Base-by-base conservation (phyloP, 192 early-diverging fungal genomes). In the Coemansia sp. region DNA sequence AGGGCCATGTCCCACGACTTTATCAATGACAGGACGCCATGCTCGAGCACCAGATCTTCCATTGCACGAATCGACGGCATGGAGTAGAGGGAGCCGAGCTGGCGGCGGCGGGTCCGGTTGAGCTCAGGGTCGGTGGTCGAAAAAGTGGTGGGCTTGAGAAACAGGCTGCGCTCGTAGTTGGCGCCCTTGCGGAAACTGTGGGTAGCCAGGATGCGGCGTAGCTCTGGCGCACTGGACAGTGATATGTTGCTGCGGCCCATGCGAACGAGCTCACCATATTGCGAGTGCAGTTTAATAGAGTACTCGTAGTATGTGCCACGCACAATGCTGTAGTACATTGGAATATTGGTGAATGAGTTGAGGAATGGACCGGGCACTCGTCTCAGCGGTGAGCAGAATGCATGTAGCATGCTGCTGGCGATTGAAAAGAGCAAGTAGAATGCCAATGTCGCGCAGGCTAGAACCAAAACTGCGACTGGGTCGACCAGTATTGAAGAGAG, bases 231-330 rank as follows among this genome's bases (percentile, higher is more conserved):
- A 40, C 58, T 62, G 48, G 60, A 34, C 1, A 82, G 48, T 2
- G 74, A 72, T 36, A 78, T 66, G 22, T 67, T 58, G 64, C 62
- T 59, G n/a, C 33, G 24, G 15, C 71, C 72, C 0, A 79, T 42
- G 21, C 81, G 76, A n/a, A 79, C 76, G 12, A 79, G 29, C 11
- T 68, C 48, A 8, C 81, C 76, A 21, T 79, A 82, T 14, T 63
- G 8, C 0, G 19, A 42, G 35, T 82, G 80, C 3, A 76, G 37
- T 15, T 3, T 1, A 7, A 41, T 29, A 3, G 68, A 42, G 36
- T 73, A 73, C 22, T 55, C 21, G 27, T 63, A 63, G 59, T 70
- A 71, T 8, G 62, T 44, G 56, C 76, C 76, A 1, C 46, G 29
- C 5, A 58, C 11, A 1, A 41, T 57, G n/a, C 63, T 56, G 42